Evolutionary conservation across 345 rosid species (phyloP).

Genomic region (Acer saccharum): DNA sequence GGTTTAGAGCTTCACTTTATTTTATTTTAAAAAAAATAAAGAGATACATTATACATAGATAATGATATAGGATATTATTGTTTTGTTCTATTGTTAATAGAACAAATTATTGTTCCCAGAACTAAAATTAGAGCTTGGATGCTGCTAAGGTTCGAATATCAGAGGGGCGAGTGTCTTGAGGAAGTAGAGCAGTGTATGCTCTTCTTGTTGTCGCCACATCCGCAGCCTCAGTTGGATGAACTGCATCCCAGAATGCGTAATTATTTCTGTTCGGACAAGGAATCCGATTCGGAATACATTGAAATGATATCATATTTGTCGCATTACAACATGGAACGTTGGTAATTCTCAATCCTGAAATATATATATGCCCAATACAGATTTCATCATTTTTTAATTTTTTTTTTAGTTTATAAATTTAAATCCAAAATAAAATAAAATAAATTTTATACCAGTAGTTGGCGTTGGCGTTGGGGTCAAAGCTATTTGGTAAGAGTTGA

Average conservation of each 20-base stretch:
- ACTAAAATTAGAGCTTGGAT: neutral
- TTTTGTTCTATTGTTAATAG: no score
- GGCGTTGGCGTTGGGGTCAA: neutral
- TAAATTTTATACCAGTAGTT: neutral
- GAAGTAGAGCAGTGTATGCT: conserved; percentile 26
- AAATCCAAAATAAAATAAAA: neutral
- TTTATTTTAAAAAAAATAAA: no score
- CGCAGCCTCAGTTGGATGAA: conserved; percentile 34
- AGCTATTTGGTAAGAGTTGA: conserved; percentile 15
- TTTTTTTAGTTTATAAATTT: no score
- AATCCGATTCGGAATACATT: conserved; percentile 19
- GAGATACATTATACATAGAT: no score
- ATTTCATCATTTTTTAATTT: no score
- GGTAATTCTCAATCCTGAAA: conserved; percentile 18
- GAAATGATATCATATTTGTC: conserved; percentile 11
- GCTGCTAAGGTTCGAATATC: neutral
- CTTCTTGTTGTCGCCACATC: conserved; percentile 9
- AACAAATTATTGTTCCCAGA: neutral
- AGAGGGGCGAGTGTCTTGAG: neutral
- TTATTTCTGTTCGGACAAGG: conserved; percentile 21
- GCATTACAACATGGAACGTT: conserved; percentile 31
- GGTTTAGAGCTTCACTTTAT: no score
- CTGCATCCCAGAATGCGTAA: conserved; percentile 35
- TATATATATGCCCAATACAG: no score
- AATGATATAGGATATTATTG: no score